Percentiles rank a stretch among this genome's conserved stretches.
Evolutionary conservation across 2,329 filamentous ascomycete species (phyloP).

Genomic region (Exophiala sideris): DNA sequence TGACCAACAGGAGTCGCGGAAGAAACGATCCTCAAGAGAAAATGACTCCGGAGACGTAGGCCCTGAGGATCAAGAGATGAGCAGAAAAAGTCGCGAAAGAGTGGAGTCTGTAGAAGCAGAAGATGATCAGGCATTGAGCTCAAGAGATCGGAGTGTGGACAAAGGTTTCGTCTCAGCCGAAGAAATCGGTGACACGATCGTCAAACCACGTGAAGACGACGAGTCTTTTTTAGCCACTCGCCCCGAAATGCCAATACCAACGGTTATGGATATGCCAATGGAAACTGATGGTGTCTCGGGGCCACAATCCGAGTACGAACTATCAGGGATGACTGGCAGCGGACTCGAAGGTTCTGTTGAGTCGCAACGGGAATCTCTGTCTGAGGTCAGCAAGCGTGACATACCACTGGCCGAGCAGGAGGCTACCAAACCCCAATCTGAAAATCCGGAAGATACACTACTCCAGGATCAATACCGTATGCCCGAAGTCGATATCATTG

Average conservation of each 20-base stretch:
- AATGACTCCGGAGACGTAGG: slow-evolving; percentile 13
- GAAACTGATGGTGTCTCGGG: slow-evolving; percentile 45
- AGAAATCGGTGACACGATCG: slow-evolving; percentile 10
- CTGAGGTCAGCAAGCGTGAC: neutral
- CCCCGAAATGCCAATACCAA: slow-evolving; percentile 58
- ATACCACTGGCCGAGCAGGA: no score
- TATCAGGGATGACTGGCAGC: slow-evolving; percentile 5
- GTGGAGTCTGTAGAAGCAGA: slow-evolving; percentile 6
- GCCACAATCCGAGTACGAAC: slow-evolving; percentile 29
- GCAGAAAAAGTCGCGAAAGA: slow-evolving; percentile 4
- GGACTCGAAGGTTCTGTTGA: slow-evolving; percentile 34
- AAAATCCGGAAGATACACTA: no score
- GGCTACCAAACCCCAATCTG: no score
- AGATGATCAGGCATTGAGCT: slow-evolving; percentile 35
- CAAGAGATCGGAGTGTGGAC: slow-evolving; percentile 26
- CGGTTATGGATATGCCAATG: slow-evolving; percentile 35
- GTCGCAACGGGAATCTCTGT: neutral
- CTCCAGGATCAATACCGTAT: no score
- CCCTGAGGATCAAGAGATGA: slow-evolving; percentile 9
- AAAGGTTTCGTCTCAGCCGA: slow-evolving; percentile 29
- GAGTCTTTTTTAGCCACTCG: slow-evolving; percentile 63
- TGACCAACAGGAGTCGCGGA: slow-evolving; percentile 34
- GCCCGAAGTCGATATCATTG: neutral
- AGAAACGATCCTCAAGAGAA: slow-evolving; percentile 25
- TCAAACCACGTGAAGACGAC: slow-evolving; percentile 33